Conservation (phyloP, 192 early-diverging fungal genomes). For the Umbelopsis vinacea region DNA sequence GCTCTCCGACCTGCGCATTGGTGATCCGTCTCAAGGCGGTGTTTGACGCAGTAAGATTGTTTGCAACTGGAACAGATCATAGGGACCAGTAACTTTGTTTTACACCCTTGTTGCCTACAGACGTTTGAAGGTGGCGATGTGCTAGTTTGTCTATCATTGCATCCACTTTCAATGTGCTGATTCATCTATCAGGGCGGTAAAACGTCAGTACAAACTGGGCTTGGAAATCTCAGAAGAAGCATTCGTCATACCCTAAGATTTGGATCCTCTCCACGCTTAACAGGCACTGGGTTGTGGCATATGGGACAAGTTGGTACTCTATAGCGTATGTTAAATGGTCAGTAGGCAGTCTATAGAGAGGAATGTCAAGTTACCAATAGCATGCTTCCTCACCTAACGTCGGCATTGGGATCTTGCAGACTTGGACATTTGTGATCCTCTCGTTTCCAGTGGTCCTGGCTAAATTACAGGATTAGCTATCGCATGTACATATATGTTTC, state of each 20-base stretch:
- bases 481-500: not conserved
- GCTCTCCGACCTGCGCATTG: conserved; percentile 49
- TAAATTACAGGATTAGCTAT: conserved; percentile 27
- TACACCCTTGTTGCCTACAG: conserved; percentile 69
- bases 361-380: not conserved
- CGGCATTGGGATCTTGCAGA: conserved; percentile 54
- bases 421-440: conserved; percentile 67
- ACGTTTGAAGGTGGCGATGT: conserved; percentile 57
- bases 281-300: conserved; percentile 74
- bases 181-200: conserved; percentile 47
- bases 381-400: conserved; percentile 49
- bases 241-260: conserved; percentile 54
- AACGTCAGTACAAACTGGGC: not conserved
- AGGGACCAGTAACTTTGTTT: conserved; percentile 66
- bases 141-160: conserved; percentile 49
- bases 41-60: conserved; percentile 76
- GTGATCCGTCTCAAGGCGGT: conserved; percentile 78
- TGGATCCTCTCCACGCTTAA: conserved; percentile 73
- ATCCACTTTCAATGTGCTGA: conserved; percentile 64
- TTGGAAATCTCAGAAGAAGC: too few relatives aligned
- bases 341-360: not conserved
- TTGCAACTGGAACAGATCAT: conserved; percentile 70
- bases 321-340: not conserved
- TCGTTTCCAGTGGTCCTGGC: conserved; percentile 70
- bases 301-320: conserved; percentile 77